Percentiles rank a stretch among this genome's conserved stretches.
Evolutionary conservation across 108 stramenopile genomes (phyloP).

Genomic region (Conticribra guillardii): DNA sequence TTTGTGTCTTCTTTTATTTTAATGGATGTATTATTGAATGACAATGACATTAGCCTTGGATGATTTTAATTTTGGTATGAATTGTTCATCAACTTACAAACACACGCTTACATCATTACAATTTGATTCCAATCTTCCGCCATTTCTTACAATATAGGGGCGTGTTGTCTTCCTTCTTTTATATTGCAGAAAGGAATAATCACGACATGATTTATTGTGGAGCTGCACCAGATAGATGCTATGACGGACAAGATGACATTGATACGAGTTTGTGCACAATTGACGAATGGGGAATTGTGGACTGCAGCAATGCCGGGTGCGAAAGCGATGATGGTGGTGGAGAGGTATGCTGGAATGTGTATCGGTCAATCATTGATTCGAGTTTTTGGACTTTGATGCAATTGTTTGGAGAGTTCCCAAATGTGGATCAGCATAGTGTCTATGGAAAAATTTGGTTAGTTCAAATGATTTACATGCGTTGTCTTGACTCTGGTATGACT

Average conservation of each 20-base stretch:
- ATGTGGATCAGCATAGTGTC: slow-evolving; percentile 77
- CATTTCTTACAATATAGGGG: no score
- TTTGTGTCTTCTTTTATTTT: not conserved
- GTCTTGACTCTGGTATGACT: no score
- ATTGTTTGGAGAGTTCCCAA: slow-evolving; percentile 92
- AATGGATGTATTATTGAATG: not conserved
- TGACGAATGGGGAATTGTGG: slow-evolving; percentile 71
- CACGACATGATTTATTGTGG: slow-evolving; percentile 85
- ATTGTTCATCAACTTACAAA: no score
- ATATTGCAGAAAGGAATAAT: slow-evolving; percentile 83
- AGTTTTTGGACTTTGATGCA: slow-evolving; percentile 87
- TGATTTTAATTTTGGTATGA: not conserved
- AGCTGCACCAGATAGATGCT: slow-evolving; percentile 45
- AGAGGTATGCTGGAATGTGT: slow-evolving; percentile 81
- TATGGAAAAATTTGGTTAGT: slow-evolving; percentile 57
- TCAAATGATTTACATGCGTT: no score
- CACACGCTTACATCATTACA: no score
- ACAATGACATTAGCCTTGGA: not conserved
- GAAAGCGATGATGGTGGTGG: slow-evolving; percentile 29
- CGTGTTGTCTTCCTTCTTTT: slow-evolving; percentile 67
- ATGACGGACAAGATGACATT: slow-evolving; percentile 49
- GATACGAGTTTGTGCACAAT: slow-evolving; percentile 69
- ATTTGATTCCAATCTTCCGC: no score
- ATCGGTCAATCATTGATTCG: slow-evolving; percentile 67
- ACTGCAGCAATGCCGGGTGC: slow-evolving; percentile 77